Evolutionary conservation across 2,329 filamentous ascomycete species (phyloP).

Genomic region (Fulvia fulva): DNA sequence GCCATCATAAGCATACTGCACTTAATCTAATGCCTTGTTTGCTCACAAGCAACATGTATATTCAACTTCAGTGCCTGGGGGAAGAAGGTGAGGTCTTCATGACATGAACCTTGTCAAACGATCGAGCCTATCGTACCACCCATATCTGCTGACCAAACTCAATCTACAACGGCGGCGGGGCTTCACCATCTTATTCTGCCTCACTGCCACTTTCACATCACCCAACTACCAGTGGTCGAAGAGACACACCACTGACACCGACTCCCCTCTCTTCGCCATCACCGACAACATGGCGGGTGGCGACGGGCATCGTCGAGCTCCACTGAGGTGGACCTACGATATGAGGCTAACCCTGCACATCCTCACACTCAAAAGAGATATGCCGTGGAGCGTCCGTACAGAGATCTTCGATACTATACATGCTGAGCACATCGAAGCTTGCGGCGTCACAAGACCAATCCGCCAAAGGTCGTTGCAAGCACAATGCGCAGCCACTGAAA

Average conservation of each 20-base stretch:
- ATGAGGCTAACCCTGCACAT: neutral
- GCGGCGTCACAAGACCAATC: neutral
- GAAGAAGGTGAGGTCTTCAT: neutral
- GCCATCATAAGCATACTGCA: too few relatives aligned
- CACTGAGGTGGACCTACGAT: neutral
- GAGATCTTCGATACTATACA: neutral
- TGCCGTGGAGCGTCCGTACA: neutral
- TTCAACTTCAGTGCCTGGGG: too few relatives aligned
- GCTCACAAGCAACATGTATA: too few relatives aligned
- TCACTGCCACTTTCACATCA: neutral
- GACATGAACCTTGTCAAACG: neutral
- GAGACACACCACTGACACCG: too few relatives aligned
- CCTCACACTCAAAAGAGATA: neutral
- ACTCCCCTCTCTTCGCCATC: neutral
- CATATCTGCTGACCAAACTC: neutral
- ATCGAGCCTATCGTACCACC: neutral
- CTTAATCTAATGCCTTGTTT: too few relatives aligned
- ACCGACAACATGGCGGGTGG: neutral
- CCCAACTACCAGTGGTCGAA: neutral
- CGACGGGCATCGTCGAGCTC: neutral
- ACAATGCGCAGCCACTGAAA: neutral
- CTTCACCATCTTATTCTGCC: neutral
- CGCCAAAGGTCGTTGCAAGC: neutral
- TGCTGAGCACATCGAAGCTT: neutral
- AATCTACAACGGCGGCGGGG: neutral